Base-by-base conservation (phyloP, 2,329 filamentous ascomycete genomes). In the Aspergillus awamori region DNA sequence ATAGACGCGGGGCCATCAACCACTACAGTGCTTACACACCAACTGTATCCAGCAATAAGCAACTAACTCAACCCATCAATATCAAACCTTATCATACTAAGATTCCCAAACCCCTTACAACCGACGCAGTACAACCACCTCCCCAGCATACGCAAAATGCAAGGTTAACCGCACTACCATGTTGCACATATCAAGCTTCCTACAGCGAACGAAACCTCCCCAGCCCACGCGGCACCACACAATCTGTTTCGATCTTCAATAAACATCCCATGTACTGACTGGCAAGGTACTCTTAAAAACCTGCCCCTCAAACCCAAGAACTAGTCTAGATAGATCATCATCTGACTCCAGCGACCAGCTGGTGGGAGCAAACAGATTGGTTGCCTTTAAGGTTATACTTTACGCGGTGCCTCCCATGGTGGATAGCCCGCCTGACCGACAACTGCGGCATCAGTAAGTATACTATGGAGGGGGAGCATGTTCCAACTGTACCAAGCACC, bases 371-470 rank as follows among this genome's bases (percentile, higher is more conserved):
- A 17, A 22, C 33, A 26, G 51, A 53, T 53, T 39, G 33, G 33
- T 22, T 33, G 17, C 17, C 13, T 24, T 39, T 53, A 53, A 53
- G 51, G 51, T 53, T 53, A 53, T 36, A 53, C 15, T 38, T 22
- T 53, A 17, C 17, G 22, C 53, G 20, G 45, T 45, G n/a, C 39
- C 53, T 55, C 53, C 33, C 28, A n/a, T 39, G 39, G 36, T 47
- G 39, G 53, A 45, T 47, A 43, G 53, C 20, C 20, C 53, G 41
- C 53, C 53, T 56, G 53, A 56, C 53, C 53, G 53, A 56, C n/a
- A 41, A 15, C 17, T n/a, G 2, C 22, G 41, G 5, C 20, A 13
- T 36, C 36, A 53, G 24, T 41, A 36, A 36, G 33, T 36, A 36
- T 17, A 30, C 28, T 30, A 53, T 36, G 13, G 26, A 15, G 26